Percentiles rank a stretch among this genome's conserved stretches.
These are phyloP conservation scores for Leersia perrieri DNA, from an alignment of 176 grass and related monocot species.

Conservation along the genomic window DNA sequence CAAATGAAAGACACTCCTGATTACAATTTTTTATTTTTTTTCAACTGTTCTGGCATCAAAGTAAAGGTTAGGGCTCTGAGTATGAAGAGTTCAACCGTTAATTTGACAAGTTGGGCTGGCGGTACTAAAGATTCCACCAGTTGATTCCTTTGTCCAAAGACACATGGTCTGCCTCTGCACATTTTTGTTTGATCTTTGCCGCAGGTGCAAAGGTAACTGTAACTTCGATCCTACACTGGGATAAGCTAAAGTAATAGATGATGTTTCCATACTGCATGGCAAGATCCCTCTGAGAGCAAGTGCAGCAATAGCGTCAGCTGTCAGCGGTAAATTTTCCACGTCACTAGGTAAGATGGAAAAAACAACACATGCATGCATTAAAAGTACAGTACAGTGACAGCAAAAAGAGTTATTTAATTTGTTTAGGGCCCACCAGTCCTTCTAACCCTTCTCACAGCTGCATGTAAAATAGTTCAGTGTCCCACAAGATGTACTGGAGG, in stretches of 20 bases:
- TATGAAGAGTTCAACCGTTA: constrained; percentile 27
- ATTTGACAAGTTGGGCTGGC: constrained; percentile 31
- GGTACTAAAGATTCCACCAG: constrained; percentile 40
- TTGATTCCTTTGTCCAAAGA: constrained; percentile 34
- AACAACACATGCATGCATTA: too few relatives aligned
- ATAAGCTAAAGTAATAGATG: constrained; percentile 39
- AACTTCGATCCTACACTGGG: constrained; percentile 2
- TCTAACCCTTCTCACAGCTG: too few relatives aligned
- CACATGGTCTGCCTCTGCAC: constrained; percentile 15
- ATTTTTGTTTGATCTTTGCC: constrained; percentile 32
- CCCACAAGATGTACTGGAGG: too few relatives aligned
- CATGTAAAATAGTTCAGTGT: too few relatives aligned
- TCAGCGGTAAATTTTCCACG: too few relatives aligned
- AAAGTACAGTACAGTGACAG: too few relatives aligned
- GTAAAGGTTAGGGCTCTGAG: constrained; percentile 50
- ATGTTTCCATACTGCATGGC: constrained; percentile 34
- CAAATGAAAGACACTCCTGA: constrained; percentile 26
- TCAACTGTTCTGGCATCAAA: constrained; percentile 55
- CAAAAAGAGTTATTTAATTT: too few relatives aligned
- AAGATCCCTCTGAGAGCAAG: constrained; percentile 36
- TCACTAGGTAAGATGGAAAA: too few relatives aligned
- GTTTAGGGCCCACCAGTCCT: too few relatives aligned
- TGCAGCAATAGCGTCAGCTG: too few relatives aligned
- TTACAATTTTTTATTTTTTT: constrained; percentile 35
- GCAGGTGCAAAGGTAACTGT: constrained; percentile 5